Base-by-base conservation (phyloP, 169 alveolate species). In the Theileria parva region DNA sequence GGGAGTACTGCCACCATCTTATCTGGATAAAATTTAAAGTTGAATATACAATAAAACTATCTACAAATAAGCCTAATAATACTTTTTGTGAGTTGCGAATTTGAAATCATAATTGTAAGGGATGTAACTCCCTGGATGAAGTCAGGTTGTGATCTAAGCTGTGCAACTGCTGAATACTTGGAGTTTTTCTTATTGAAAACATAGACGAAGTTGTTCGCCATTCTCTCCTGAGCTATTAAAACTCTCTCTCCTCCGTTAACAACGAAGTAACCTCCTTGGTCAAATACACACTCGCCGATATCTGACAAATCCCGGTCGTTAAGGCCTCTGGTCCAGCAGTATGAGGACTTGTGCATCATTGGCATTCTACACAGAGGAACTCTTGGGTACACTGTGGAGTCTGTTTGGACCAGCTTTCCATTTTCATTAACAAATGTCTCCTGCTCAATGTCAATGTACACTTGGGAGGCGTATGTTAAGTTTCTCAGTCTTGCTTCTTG, bases 201-300 rank as follows among this genome's bases (percentile, higher is more conserved):
- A 89, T 97, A 96, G 25, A 98, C 99, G 89, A 98, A 97, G 88
- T 98, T 98, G 74, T 96, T 95, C 13, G 99, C 99, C 99, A 98
- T 98, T 81, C 99, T 95, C 80, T 98, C 99, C 86, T 98, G 97
- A 2, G 99, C 99, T 11, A 98, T 98, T 50, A 98, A 86, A 71
- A 98, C 99, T 86, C 98, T 97, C 88, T 98, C 99, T 57, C 98
- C 97, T 57, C 99, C 99, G 80, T 97, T 97, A 44, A 98, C 97
- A 60, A 98, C 96, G 88, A 98, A 98, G 88, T 98, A 98, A 30
- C 99, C 99, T 13, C 95, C 96, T 91, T 98, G 99, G 71, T 98
- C 99, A 91, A 94, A 97, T 53, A 94, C 94, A 84, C 99, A 98
- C 75, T 98, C 99, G 39, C 98, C 99, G 68, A 92, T 93, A 55